These are phyloP conservation scores for Pelargonium nanum DNA, from an alignment of 345 rosid genomes.

Conservation along the genomic window DNA sequence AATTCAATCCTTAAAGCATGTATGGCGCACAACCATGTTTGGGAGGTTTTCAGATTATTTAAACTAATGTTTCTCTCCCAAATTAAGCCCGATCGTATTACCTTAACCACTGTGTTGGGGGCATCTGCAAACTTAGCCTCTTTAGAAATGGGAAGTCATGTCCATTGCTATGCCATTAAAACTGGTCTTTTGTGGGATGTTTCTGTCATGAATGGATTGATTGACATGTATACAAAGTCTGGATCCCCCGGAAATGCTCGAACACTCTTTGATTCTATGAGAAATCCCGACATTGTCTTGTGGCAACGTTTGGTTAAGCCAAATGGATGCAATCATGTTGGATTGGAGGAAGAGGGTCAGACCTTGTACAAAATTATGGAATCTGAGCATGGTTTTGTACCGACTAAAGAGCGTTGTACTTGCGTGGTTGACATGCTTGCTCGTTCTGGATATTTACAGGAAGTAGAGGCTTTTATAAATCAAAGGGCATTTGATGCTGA, in stretches of 20 bases:
- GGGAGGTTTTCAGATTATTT: conserved; percentile 46
- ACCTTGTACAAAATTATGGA: conserved; percentile 40
- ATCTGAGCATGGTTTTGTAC: conserved; percentile 32
- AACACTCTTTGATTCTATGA: conserved; percentile 40
- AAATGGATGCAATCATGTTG: conserved; percentile 69
- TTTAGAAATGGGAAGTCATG: conserved; percentile 51
- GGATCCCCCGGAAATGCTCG: conserved; percentile 47
- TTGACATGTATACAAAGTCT: conserved; percentile 70
- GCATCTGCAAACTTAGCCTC: conserved; percentile 64
- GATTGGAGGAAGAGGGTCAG: conserved; percentile 60
- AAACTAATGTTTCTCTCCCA: conserved; percentile 39
- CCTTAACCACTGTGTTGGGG: conserved; percentile 35
- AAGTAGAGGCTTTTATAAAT: conserved; percentile 50
- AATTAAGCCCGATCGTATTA: conserved; percentile 41
- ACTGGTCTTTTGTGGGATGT: conserved; percentile 34
- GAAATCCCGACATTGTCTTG: conserved; percentile 47
- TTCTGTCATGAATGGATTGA: conserved; percentile 39
- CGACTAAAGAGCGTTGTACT: conserved; percentile 56
- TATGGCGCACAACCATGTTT: conserved; percentile 38
- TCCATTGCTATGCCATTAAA: conserved; percentile 46
- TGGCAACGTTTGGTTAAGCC: conserved; percentile 61
- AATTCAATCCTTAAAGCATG: conserved; percentile 59
- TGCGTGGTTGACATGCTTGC: conserved; percentile 71
- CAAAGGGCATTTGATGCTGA: conserved; percentile 46
- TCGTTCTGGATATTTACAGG: conserved; percentile 57